phyloP scores from a whole-genome alignment of 768 basidiomycete genomes.

The Pisolithus marmoratus region DNA sequence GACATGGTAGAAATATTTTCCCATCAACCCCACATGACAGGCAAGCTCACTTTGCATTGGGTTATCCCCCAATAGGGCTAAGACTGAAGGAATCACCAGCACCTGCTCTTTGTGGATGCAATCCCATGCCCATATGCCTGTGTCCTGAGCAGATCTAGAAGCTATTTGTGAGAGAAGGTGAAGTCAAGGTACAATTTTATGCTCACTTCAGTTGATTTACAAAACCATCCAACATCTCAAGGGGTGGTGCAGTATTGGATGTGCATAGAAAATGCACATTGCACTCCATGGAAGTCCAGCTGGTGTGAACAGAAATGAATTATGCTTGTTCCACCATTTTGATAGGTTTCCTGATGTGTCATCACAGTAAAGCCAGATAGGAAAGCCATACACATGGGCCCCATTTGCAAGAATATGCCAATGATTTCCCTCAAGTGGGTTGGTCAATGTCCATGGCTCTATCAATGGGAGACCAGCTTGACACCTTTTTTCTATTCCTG shows the following conservation, averaged over 20 bases:
- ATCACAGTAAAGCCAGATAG: conserved; percentile 19
- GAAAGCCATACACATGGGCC: conserved; percentile 6
- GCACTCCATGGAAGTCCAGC: no score
- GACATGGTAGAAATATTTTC: conserved; percentile 17
- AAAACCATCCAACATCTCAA: conserved; percentile 21
- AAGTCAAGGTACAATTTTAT: neutral
- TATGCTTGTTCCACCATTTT: conserved; percentile 28
- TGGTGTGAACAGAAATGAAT: no score
- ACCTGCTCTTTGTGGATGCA: conserved; percentile 8
- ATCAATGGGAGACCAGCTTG: neutral
- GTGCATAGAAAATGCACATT: no score
- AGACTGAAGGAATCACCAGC: conserved; percentile 10
- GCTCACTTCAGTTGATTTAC: conserved; percentile 14
- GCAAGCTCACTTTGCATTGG: no score
- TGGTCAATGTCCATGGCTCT: neutral
- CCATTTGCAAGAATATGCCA: conserved; percentile 8
- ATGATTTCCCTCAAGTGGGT: conserved; percentile 5
- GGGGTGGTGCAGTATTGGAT: conserved; percentile 16
- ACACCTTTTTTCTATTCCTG: neutral
- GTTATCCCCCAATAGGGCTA: conserved; percentile 21
- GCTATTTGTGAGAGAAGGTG: neutral
- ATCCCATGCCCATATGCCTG: no score
- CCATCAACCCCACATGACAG: conserved; percentile 20
- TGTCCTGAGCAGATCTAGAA: conserved; percentile 8
- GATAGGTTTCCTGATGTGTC: conserved; percentile 25